A percentile compares a stretch with the other conserved stretches of the same genome.
phyloP scores from a whole-genome alignment of 2,329 filamentous ascomycete species.

The Exophiala bonariae region DNA sequence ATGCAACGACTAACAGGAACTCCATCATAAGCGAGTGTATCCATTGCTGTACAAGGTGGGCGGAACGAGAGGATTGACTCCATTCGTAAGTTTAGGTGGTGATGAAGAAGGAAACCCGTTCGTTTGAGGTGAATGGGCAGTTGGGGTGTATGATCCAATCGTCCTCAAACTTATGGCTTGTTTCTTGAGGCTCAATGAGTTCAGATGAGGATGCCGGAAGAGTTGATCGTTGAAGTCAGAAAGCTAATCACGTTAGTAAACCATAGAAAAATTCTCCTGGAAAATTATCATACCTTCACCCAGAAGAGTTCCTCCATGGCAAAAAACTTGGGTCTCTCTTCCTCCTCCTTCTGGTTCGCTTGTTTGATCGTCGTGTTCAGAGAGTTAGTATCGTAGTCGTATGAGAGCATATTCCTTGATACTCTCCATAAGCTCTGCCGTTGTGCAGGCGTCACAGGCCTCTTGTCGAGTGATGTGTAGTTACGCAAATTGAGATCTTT shows the following conservation, averaged over 20 bases:
- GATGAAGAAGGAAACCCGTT: slow-evolving; percentile 9
- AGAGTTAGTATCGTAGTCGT: slow-evolving; percentile 40
- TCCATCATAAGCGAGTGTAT: slow-evolving; percentile 5
- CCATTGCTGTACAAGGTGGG: slow-evolving; percentile 14
- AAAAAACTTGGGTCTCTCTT: slow-evolving; percentile 49
- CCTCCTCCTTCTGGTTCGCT: slow-evolving; percentile 41
- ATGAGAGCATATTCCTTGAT: slow-evolving; percentile 45
- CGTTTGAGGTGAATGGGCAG: slow-evolving; percentile 7
- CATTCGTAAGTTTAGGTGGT: slow-evolving; percentile 16
- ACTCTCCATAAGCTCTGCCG: slow-evolving; percentile 49
- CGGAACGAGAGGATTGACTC: slow-evolving; percentile 14
- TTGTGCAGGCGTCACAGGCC: slow-evolving; percentile 43
- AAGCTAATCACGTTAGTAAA: slow-evolving; percentile 35
- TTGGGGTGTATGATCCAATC: slow-evolving; percentile 1
- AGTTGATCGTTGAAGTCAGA: slow-evolving; percentile 52
- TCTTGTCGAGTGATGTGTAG: slow-evolving; percentile 43
- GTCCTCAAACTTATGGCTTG: slow-evolving; percentile 23
- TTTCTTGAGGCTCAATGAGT: slow-evolving; percentile 11
- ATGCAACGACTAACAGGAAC: neutral
- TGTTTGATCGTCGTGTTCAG: slow-evolving; percentile 39
- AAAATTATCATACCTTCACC: slow-evolving; percentile 49
- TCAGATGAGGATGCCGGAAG: slow-evolving; percentile 48
- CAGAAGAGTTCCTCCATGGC: slow-evolving; percentile 52
- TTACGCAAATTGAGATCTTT: slow-evolving; percentile 51
- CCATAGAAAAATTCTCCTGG: too few species aligned